These are phyloP conservation scores for Malbranchea cinnamomea DNA, from an alignment of 2,329 filamentous ascomycete species.

Conservation along the genomic window DNA sequence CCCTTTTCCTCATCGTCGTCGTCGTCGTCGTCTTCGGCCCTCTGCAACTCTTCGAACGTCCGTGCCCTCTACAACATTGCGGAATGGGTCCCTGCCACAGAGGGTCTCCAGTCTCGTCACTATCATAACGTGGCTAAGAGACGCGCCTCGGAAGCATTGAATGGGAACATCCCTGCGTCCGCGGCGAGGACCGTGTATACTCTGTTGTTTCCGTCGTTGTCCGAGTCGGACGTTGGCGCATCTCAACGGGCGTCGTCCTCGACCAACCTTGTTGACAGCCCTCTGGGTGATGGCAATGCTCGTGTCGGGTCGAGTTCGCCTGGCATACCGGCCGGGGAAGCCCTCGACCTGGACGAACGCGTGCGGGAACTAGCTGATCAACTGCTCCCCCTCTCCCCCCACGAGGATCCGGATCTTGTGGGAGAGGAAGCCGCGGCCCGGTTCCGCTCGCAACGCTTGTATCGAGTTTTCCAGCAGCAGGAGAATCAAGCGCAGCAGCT, in stretches of 20 bases:
- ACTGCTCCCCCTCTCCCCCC: slow-evolving; percentile 29
- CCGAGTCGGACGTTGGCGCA: slow-evolving; percentile 16
- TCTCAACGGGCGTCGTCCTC: slow-evolving; percentile 3
- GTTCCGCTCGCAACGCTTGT: slow-evolving; percentile 40
- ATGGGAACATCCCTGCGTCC: slow-evolving; percentile 12
- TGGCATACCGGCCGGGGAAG: slow-evolving; percentile 1
- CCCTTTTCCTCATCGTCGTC: too few relatives aligned
- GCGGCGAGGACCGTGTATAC: slow-evolving; percentile 8
- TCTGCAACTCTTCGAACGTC: slow-evolving; percentile 10
- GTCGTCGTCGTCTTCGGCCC: slow-evolving; percentile 11
- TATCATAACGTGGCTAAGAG: slow-evolving; percentile 51
- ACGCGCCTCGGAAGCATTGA: slow-evolving; percentile 33
- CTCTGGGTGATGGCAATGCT: slow-evolving; percentile 2
- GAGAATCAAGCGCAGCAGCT: slow-evolving; percentile 30
- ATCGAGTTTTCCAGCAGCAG: slow-evolving; percentile 28
- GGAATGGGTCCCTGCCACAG: slow-evolving; percentile 42
- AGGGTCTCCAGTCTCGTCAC: slow-evolving; percentile 42
- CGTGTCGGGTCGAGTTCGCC: slow-evolving; percentile 1
- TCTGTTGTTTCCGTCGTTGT: slow-evolving; percentile 11
- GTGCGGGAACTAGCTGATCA: slow-evolving; percentile 6
- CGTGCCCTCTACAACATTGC: slow-evolving; percentile 42
- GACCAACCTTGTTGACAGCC: slow-evolving; percentile 6
- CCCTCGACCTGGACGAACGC: neutral
- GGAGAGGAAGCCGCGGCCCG: slow-evolving; percentile 48
- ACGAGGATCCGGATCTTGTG: slow-evolving; percentile 54